Evolutionary conservation across 2,329 filamentous ascomycete species (phyloP), one percentile per base, ranked within the genome.

Genomic region (Ophiostoma ips): DNA sequence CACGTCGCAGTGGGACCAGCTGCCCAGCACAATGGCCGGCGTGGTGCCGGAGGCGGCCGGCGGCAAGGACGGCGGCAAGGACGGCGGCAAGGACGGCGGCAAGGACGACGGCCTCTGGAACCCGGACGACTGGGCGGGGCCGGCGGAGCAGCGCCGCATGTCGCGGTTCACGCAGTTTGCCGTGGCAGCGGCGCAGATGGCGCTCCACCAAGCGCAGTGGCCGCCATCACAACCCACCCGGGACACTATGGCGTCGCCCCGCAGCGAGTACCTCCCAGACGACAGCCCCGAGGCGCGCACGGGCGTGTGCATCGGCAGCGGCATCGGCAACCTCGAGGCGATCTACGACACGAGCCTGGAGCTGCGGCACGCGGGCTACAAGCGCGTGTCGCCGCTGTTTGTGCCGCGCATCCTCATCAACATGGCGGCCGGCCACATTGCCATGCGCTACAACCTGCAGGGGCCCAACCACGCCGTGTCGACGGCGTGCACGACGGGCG

Each of bases 401-500:
- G 88, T 96, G 8, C 92, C 92, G 7, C 84, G 87, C 58, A 79
- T 96, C 8, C 73, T 98, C 46, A 95, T 94, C 67, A 98, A 98
- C 63, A 77, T 98, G 57, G 92, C 87, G 0, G 92, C 92, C 10
- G 92, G 92, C 1, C 90, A 96, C 62, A 81, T 96, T 35, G 90
- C 90, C 24, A 96, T 98, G 81, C 84, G 81, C 58, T 81, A 92
- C 66, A 86, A 87, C 16, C 84, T 98, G 61, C 70, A 85, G 64
- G 92, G 92, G 0, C 92, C 92, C 5, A 95, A 95, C 61, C 92
- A 95, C 65, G 79, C 90, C 2, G 87, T 79, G 36, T 94, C 90
- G 0, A 98, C 92, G 12, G 92, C 92, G 52, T 98, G 92, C 64
- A 96, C 92, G 1, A 98, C 92, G 0, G 92, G 92, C 11, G 87